Evolutionary conservation across 352 stramenopile species (phyloP).

Genomic region (Phytophthora ohioensis): DNA sequence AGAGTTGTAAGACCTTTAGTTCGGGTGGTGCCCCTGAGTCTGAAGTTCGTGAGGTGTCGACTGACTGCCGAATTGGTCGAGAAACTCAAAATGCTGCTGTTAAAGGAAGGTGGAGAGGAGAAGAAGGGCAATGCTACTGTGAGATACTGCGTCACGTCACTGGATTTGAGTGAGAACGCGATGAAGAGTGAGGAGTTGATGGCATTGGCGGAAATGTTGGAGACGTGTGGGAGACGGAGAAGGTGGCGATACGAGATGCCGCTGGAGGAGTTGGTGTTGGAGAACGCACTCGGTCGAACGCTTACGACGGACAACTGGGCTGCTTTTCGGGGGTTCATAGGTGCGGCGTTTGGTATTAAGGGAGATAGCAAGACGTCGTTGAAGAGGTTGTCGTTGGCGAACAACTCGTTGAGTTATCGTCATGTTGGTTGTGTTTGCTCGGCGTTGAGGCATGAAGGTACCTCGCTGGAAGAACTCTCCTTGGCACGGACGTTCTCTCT

Average conservation of each 20-base stretch:
- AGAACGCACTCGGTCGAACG: constrained; percentile 32
- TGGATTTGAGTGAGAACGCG: constrained; percentile 46
- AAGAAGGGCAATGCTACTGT: background rate
- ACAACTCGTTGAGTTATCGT: constrained; percentile 40
- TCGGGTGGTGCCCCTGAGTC: constrained; percentile 31
- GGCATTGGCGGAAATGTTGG: constrained; percentile 30
- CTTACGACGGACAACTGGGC: constrained; percentile 32
- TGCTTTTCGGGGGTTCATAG: constrained; percentile 42
- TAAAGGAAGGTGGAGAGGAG: background rate
- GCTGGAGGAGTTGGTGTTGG: constrained; percentile 41
- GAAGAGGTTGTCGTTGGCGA: constrained; percentile 43
- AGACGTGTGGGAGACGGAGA: constrained; percentile 5
- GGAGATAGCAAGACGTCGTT: constrained; percentile 7
- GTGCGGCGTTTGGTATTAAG: constrained; percentile 28
- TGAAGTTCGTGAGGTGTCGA: constrained; percentile 36
- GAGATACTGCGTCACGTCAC: constrained; percentile 29
- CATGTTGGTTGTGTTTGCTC: constrained; percentile 47
- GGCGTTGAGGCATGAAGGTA: constrained; percentile 30
- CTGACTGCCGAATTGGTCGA: constrained; percentile 30
- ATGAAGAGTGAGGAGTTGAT: constrained; percentile 34
- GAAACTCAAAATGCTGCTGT: constrained; percentile 26
- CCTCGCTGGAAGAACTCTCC: constrained; percentile 37
- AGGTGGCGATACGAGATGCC: background rate
- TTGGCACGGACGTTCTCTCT: constrained; percentile 39
- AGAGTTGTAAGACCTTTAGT: background rate